Conservation (phyloP, 2,329 filamentous ascomycete species). For the Lachnellula cervina region DNA sequence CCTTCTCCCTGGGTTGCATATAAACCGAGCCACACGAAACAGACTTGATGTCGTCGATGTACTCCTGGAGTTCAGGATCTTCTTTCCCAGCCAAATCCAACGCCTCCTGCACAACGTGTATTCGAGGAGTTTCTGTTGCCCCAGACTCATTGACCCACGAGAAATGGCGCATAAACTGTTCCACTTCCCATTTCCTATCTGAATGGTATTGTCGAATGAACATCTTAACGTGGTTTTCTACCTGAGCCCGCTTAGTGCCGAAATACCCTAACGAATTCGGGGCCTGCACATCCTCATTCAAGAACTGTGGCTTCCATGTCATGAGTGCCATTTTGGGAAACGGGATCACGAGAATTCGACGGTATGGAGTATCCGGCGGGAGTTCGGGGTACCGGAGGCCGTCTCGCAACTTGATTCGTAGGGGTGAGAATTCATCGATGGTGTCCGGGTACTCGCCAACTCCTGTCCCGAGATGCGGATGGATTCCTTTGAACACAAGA, state of each 20-base stretch:
- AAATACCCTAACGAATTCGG: neutral
- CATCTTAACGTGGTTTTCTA: neutral
- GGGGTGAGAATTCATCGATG: neutral
- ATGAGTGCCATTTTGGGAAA: neutral
- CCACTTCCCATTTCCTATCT: neutral
- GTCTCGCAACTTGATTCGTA: neutral
- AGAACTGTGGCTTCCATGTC: neutral
- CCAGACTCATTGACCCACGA: neutral
- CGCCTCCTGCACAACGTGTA: neutral
- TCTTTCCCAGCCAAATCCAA: neutral
- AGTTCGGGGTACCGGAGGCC: neutral
- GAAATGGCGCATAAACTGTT: neutral
- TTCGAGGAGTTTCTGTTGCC: neutral
- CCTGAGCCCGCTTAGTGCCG: neutral
- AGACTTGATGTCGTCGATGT: neutral
- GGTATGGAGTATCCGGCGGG: neutral
- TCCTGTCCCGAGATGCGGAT: slow-evolving; percentile 2
- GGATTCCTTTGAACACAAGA: slow-evolving; percentile 5
- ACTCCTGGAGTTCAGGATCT: neutral
- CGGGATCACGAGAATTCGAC: neutral
- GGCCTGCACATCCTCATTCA: neutral
- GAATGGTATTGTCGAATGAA: neutral
- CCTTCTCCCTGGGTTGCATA: neutral
- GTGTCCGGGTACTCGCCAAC: neutral
- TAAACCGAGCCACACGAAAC: neutral